These are phyloP conservation scores for Pseudoneurospora amorphoporcata DNA, from an alignment of 495 filamentous ascomycete genomes.

Conservation along the genomic window DNA sequence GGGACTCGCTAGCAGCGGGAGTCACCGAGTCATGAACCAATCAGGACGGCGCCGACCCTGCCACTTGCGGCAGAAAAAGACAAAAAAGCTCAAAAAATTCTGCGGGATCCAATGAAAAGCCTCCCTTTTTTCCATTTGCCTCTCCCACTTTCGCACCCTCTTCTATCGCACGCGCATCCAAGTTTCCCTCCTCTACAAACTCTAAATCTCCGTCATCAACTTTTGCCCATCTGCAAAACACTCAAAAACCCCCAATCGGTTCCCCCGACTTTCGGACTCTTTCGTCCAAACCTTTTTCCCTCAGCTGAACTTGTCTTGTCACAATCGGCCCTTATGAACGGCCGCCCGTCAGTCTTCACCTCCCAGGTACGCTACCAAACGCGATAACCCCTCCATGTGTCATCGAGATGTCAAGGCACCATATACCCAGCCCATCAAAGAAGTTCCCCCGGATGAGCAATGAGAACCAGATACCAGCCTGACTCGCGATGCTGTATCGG, in stretches of 20 bases:
- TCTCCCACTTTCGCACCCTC: neutral
- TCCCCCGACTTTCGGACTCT: neutral
- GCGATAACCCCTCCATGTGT: neutral
- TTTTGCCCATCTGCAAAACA: neutral
- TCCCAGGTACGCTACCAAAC: conserved; percentile 65
- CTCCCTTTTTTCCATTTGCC: neutral
- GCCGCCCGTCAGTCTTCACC: conserved; percentile 85
- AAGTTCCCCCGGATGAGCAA: neutral
- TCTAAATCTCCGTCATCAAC: conserved; percentile 4
- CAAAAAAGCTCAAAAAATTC: neutral
- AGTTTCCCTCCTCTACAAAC: neutral
- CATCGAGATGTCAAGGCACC: neutral
- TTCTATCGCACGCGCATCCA: neutral
- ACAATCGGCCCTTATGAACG: conserved; percentile 77
- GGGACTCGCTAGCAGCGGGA: neutral
- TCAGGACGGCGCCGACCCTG: neutral
- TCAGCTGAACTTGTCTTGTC: conserved; percentile 16
- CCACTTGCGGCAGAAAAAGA: neutral
- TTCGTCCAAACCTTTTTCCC: conserved; percentile 3
- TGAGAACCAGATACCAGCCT: neutral
- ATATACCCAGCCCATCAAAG: neutral
- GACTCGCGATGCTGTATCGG: neutral
- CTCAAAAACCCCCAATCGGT: neutral
- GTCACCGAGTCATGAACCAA: neutral
- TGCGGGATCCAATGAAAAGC: neutral